Conservation (phyloP, 805 yeast species). For the Sugiyamaella americana region DNA sequence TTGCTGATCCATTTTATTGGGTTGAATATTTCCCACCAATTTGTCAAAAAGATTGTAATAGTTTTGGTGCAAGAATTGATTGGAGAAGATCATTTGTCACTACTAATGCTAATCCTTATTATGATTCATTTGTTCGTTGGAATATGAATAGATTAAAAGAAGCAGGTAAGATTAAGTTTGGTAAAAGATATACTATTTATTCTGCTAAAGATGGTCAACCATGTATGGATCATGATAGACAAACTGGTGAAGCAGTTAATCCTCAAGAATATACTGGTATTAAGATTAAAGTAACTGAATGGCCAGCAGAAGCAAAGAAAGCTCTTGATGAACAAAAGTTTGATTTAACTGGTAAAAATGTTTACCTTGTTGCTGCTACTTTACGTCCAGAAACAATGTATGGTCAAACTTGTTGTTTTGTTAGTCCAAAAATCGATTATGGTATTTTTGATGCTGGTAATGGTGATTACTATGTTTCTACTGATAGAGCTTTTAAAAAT, state of each 20-base stretch:
- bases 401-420: conserved; percentile 97
- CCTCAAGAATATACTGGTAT: conserved; percentile 96
- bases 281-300: conserved; percentile 68
- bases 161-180: conserved; percentile 88
- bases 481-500: conserved; percentile 94
- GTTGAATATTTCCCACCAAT: conserved; percentile 85
- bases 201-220: conserved; percentile 99
- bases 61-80: conserved; percentile 89
- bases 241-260: conserved; percentile 91
- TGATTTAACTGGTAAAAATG: conserved; percentile 43
- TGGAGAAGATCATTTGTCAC: conserved; percentile 97
- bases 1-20: conserved; percentile 93
- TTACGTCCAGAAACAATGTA: conserved; percentile 98
- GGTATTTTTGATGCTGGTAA: conserved; percentile 86
- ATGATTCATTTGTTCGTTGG: conserved; percentile 94
- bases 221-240: conserved; percentile 98
- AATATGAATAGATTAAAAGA: conserved; percentile 85
- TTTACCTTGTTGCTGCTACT: conserved; percentile 90
- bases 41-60: conserved; percentile 70
- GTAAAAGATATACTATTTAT: conserved; percentile 95
- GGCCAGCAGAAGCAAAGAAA: conserved; percentile 50
- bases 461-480: conserved; percentile 69
- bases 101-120: conserved; percentile 91
- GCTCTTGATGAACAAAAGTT: conserved; percentile 36
- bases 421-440: conserved; percentile 87